Evolutionary conservation across 331 rosid species (phyloP), one percentile per base, ranked within the genome.

Genomic region (Malus hybrid): DNA sequence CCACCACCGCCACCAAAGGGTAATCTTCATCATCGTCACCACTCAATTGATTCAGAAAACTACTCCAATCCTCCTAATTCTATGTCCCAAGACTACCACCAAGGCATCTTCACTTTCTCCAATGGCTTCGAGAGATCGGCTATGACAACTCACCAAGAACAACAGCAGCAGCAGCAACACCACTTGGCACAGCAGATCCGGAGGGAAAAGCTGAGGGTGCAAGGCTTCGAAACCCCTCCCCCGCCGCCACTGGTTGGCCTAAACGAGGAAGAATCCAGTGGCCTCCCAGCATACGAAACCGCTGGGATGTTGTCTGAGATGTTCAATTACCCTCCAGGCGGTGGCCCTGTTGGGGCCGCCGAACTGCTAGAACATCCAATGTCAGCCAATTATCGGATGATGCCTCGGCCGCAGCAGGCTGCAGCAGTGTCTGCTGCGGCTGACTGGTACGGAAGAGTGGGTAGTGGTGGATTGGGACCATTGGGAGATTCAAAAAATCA

Each of bases 41-140:
- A 77, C 52, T 59, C 66, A 19, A 73, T 78, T 59, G 67, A 62
- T 62, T 74, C 81, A 15, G 80, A 80, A 15, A 81, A 67, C 50
- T 70, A 31, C 75, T 52, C 65, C 33, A 64, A 55, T 80, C 80
- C 28, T 67, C 36, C 79, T 28, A 89, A 82, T 82, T 90, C 93
- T 93, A 93, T 93, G 98, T 93, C 98, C 88, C 98, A 88, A 55
- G 96, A 92, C 73, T 88, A 83, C 75, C 92, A 87, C 2, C 92
- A 85, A 80, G 88, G 90, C 82, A 88, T 87, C 85, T 86, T 85
- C 85, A 75, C 76, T 70, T 89, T 86, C 85, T 71, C 91, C 46
- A 92, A 92, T 84, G 97, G 97, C 69, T 95, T 89, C 74, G 97
- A 90, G 69, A 90, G 97, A 87, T 77, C 98, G 31, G 50, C 88